Conservation (phyloP, 495 filamentous ascomycete species). For the Cryomyces minteri region DNA sequence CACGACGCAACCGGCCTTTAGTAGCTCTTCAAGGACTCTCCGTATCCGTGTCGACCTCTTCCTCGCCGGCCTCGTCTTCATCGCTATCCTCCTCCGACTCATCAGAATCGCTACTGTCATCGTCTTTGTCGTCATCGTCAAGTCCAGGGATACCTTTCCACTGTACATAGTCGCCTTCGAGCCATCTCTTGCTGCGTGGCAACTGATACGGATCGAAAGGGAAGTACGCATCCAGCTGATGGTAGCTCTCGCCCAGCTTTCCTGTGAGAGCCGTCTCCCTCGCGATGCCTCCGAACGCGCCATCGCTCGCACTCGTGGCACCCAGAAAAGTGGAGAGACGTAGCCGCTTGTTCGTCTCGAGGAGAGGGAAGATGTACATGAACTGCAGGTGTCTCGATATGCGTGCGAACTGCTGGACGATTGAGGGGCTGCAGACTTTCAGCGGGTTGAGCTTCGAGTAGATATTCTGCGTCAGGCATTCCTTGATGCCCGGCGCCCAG, state of each 20-base stretch:
- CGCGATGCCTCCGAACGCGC: conserved; percentile 24
- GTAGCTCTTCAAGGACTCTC: background rate
- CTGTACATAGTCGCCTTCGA: conserved; percentile 65
- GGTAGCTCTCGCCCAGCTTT: conserved; percentile 43
- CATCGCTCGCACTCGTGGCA: conserved; percentile 13
- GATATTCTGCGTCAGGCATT: conserved; percentile 53
- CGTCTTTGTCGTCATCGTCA: conserved; percentile 31
- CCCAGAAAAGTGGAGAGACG: conserved; percentile 35
- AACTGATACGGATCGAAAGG: conserved; percentile 93
- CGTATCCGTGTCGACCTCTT: background rate
- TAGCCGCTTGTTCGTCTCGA: conserved; percentile 81
- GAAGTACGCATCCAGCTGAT: conserved; percentile 80
- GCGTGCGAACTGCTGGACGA: conserved; percentile 80
- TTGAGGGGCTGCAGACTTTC: conserved; percentile 84
- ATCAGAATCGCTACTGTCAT: conserved; percentile 33
- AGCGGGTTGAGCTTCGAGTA: conserved; percentile 82
- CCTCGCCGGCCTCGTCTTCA: conserved; percentile 2
- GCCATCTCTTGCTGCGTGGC: conserved; percentile 66
- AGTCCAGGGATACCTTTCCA: conserved; percentile 69
- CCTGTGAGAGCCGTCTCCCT: conserved; percentile 46
- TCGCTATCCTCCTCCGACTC: conserved; percentile 23
- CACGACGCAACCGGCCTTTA: too few species aligned
- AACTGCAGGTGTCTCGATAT: conserved; percentile 69
- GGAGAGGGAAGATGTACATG: conserved; percentile 67
- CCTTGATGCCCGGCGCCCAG: conserved; percentile 57